A percentile compares a stretch with the other conserved stretches of the same genome.
These are phyloP conservation scores for Tolypocladium pustulatum DNA, from an alignment of 2,329 filamentous ascomycete species.

Conservation along the genomic window DNA sequence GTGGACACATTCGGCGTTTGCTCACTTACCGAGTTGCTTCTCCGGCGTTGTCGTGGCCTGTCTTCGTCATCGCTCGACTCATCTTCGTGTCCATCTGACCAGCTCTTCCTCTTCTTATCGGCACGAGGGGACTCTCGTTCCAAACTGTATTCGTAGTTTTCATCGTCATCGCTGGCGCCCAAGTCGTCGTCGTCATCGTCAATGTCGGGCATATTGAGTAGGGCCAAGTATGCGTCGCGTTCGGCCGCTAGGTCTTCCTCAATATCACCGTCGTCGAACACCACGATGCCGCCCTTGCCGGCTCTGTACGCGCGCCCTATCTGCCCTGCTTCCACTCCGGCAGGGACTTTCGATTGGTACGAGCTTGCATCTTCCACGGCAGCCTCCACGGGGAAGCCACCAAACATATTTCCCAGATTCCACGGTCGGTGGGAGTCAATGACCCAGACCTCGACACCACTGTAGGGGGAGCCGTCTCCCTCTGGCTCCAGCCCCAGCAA, in stretches of 20 bases:
- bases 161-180: constrained; percentile 55
- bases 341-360: constrained; percentile 40
- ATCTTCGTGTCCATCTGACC: constrained; percentile 59
- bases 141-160: constrained; percentile 36
- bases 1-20: not conserved
- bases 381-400: constrained; percentile 51
- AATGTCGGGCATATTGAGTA: constrained; percentile 83
- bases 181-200: constrained; percentile 71
- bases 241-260: constrained; percentile 68
- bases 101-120: constrained; percentile 71
- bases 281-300: constrained; percentile 77
- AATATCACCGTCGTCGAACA: constrained; percentile 94
- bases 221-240: constrained; percentile 71
- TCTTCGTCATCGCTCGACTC: constrained; percentile 64
- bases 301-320: constrained; percentile 63
- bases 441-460: constrained; percentile 91
- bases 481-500: constrained; percentile 61
- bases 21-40: constrained; percentile 72
- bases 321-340: constrained; percentile 62
- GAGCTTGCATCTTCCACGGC: constrained; percentile 34
- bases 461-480: constrained; percentile 56
- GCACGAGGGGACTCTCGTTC: constrained; percentile 27
- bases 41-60: constrained; percentile 66
- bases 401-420: constrained; percentile 92
- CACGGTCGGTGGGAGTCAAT: constrained; percentile 85